Evolutionary conservation across 768 basidiomycete genomes (phyloP).

Genomic region (Leccinum pellstonianum): DNA sequence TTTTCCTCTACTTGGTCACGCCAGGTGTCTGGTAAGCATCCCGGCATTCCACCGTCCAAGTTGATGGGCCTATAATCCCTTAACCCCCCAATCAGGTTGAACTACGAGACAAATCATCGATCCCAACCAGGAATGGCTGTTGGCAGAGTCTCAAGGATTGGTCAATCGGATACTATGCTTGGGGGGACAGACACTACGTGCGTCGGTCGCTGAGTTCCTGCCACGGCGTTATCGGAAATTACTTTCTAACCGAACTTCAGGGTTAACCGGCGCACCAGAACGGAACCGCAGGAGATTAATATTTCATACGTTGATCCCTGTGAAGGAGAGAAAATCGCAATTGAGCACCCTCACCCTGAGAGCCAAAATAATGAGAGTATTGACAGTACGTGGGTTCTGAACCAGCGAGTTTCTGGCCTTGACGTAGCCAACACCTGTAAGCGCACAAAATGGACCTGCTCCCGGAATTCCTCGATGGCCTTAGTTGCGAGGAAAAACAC

Average conservation of each 20-base stretch:
- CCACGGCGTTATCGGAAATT: not conserved
- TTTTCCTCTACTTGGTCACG: slow-evolving; percentile 1
- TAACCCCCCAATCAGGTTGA: not conserved
- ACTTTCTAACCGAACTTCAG: not conserved
- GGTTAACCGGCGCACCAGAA: not conserved
- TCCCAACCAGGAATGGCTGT: not conserved
- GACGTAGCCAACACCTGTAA: not conserved
- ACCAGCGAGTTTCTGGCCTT: not conserved
- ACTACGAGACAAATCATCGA: not conserved
- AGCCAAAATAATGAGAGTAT: not conserved
- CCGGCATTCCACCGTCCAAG: not conserved
- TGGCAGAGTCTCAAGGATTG: not conserved
- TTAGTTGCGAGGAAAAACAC: slow-evolving; percentile 1
- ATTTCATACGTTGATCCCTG: not conserved
- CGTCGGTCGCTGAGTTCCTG: not conserved
- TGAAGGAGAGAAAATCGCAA: not conserved
- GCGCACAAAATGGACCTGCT: not conserved
- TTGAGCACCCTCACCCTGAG: not conserved
- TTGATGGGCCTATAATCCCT: not conserved
- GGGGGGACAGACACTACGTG: not conserved
- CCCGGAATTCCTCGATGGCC: not conserved
- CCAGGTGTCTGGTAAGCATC: slow-evolving; percentile 1
- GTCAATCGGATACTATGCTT: not conserved
- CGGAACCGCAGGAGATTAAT: not conserved
- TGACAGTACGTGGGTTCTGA: not conserved